Base-by-base conservation (phyloP, 2,329 filamentous ascomycete species). In the Stagonosporopsis cucurbitacearum region DNA sequence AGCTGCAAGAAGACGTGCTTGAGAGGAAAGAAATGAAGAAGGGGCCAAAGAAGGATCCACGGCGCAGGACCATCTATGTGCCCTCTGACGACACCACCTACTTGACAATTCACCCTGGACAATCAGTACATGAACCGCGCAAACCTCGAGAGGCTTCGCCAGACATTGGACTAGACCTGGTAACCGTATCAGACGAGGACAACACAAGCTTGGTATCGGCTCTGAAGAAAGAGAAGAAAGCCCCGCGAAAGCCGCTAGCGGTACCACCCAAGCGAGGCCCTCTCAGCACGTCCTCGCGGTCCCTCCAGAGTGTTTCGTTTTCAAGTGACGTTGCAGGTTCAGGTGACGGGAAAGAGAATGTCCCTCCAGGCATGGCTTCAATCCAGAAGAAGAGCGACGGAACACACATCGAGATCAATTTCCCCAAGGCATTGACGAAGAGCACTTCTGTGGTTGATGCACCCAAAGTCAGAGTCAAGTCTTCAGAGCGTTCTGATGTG, bases 291-390 rank as follows among this genome's bases (percentile, higher is more conserved):
- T 77, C 72, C 12, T 56, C 66, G 6, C 68, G 67, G 22, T 67
- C 66, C 23, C 56, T 72, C 6, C 82, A 83, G 60, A 78, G 77
- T 42, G 65, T 70, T 7, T 73, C 74, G 4, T 71, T 75, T 36
- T 68, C 71, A 17, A 65, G 75, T 39, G 82, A 86, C 63, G 67
- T 82, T n/a, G 65, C 76, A 55, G 84, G 84, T 22, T 78, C 79
- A 44, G 82, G 83, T 30, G 80, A 79, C 4, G 86, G 86, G 6
- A 88, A 88, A 63, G 86, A 88, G 68, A 88, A 88, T 59, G 66
- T 86, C 5, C 84, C 84, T 13, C 86, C 85, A 1, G 80, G 80
- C n/a, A 61, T 67, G 50, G 65, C 68, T 13, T 60, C 69, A 5
- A 57, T 67, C 9, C 64, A 68, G 40, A 63, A 51, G 47, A 72